Evolutionary conservation across 495 filamentous ascomycete species (phyloP).

Genomic region (Aspergillus conjunctus): DNA sequence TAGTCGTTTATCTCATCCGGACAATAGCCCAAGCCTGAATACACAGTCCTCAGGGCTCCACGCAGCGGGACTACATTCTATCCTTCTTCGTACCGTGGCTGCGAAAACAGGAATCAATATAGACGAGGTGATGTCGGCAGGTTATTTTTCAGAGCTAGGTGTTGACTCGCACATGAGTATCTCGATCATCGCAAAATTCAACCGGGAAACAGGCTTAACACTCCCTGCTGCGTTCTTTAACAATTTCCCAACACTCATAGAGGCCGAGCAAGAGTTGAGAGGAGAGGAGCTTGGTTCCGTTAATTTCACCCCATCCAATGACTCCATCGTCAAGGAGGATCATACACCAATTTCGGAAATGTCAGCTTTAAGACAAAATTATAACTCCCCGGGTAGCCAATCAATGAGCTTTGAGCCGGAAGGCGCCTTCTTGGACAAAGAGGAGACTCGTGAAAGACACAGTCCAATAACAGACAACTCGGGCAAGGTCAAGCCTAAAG

Average conservation of each 20-base stretch:
- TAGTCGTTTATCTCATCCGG: neutral
- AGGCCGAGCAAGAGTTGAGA: neutral
- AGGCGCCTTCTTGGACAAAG: neutral
- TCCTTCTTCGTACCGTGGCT: constrained; percentile 1
- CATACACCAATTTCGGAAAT: neutral
- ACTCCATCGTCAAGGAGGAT: neutral
- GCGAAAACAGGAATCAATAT: constrained; percentile 2
- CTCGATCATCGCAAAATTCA: constrained; percentile 6
- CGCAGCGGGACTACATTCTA: neutral
- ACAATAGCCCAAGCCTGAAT: neutral
- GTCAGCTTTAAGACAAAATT: neutral
- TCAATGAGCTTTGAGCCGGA: neutral
- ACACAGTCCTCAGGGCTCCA: neutral
- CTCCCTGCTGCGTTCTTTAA: constrained; percentile 9
- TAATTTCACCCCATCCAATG: neutral
- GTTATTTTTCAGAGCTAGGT: constrained; percentile 6
- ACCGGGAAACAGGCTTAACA: neutral
- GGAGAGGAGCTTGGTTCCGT: neutral
- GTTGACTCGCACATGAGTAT: constrained; percentile 14
- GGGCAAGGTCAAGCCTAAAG: neutral
- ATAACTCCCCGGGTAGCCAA: neutral
- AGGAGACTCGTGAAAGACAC: neutral
- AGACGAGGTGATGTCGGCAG: neutral
- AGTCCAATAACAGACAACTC: neutral
- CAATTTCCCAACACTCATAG: constrained; percentile 3